Evolutionary conservation across 306 rosid genomes (phyloP).

Genomic region (Pterocarpus santalinus): DNA sequence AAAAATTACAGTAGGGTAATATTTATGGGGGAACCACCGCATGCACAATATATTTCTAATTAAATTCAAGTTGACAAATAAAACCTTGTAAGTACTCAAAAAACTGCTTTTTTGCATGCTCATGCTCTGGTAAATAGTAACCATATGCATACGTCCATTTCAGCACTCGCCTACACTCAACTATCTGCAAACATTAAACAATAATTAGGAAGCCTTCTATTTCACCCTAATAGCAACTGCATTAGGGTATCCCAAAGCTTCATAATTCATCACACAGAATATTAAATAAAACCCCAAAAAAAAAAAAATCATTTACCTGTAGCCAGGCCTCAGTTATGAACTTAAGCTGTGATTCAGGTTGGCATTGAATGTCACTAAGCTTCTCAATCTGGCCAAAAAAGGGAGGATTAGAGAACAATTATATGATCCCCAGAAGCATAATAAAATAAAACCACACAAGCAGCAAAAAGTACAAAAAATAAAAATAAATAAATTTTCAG

Average conservation of each 20-base stretch:
- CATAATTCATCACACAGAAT: slow-evolving; percentile 16
- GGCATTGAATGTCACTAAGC: slow-evolving; percentile 91
- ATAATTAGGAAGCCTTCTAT: slow-evolving; percentile 28
- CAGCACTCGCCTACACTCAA: slow-evolving; percentile 93
- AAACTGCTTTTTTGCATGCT: slow-evolving; percentile 71
- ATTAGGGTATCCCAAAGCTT: slow-evolving; percentile 17
- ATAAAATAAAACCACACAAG: neutral
- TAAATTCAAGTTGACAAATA: slow-evolving; percentile 5
- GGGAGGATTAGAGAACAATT: slow-evolving; percentile 22
- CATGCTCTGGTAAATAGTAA: slow-evolving; percentile 81
- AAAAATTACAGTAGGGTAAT: slow-evolving; percentile 15
- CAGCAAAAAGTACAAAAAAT: neutral
- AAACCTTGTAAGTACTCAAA: slow-evolving; percentile 84
- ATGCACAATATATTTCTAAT: slow-evolving; percentile 5
- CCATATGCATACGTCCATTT: slow-evolving; percentile 99
- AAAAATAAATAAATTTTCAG: neutral
- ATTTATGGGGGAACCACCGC: slow-evolving; percentile 29
- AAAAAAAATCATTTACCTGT: slow-evolving; percentile 62
- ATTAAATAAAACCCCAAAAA: slow-evolving; percentile 23
- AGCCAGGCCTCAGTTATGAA: slow-evolving; percentile 97
- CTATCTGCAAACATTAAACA: slow-evolving; percentile 70
- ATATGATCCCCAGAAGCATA: slow-evolving; percentile 24
- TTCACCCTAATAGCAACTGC: slow-evolving; percentile 25
- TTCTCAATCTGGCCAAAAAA: slow-evolving; percentile 73
- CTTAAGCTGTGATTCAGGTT: slow-evolving; percentile 97